Evolutionary conservation across 1,284 basidiomycete species (phyloP), one percentile per base, ranked within the genome.

Genomic region (Cryptococcus maquisensis): DNA sequence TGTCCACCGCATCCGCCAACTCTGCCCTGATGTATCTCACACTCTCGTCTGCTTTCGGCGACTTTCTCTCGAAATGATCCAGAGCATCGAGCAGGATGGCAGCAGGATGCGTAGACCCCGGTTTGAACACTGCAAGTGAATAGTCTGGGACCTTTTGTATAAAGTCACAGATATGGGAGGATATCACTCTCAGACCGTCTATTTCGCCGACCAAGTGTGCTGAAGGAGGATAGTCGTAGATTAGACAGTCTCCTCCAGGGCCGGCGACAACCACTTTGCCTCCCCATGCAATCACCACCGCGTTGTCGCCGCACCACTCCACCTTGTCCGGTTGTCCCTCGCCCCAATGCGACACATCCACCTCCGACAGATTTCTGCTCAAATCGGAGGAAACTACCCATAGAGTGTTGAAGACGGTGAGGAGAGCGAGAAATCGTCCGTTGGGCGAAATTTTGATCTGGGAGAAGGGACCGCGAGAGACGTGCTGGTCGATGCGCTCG

Each of bases 271-370:
- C 78, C 0, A 87, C 87, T 44, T 86, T 78, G n/a, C 82, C 80
- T 38, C 64, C 70, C 87, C 90, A 98, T 2, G 85, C 86, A 16
- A 98, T 81, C 2, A 92, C 81, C 24, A 98, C 87, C 0, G 92
- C 91, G 73, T 98, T 93, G 70, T 93, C 93, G 5, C 94, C 94
- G 68, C 94, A 98, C 96, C 96, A 98, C 67, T 88, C 87, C 0
- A 94, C 85, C 63, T 86, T 85, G 28, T 81, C 71, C 8, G 79
- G 77, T 36, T 69, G 53, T 5, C 68, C 68, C 7, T 54, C 38
- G 0, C 55, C 40, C 28, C 28, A 32, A 6, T 32, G 28, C 28
- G 28, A 32, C 21, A 80, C 85, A 54, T 91, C 85, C 63, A 90
- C 92, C 66, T 95, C 91, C 7, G 90, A 88, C 61, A 97, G 81